Percentiles rank a stretch among this genome's conserved stretches.
Conservation (phyloP, 176 grass and related monocot genomes). For the Elaeis guineensis region DNA sequence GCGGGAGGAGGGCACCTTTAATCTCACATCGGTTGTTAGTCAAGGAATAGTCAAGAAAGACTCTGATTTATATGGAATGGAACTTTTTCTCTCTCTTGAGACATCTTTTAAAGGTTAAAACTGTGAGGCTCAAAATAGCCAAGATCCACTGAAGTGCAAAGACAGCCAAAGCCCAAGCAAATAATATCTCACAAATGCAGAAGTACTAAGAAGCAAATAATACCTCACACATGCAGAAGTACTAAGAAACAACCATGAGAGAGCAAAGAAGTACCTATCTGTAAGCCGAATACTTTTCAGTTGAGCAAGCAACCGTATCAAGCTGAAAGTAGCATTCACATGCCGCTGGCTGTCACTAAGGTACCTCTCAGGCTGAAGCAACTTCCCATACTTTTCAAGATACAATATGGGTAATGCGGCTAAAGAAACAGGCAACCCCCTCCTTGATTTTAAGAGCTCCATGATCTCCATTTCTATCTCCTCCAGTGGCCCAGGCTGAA, state of each 20-base stretch:
- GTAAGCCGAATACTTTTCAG: constrained; percentile 26
- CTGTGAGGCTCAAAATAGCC: too few species aligned
- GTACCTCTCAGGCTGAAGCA: constrained; percentile 22
- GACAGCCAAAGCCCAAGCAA: too few species aligned
- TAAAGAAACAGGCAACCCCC: constrained; percentile 30
- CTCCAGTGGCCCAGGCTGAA: constrained; percentile 21
- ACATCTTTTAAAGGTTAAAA: too few species aligned
- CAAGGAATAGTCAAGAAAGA: too few species aligned
- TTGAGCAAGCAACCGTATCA: constrained; percentile 27
- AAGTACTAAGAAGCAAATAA: too few species aligned
- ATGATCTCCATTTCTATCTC: constrained; percentile 51
- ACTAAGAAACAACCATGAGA: not conserved
- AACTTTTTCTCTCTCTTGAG: too few species aligned
- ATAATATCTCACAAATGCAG: too few species aligned
- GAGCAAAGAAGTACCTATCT: constrained; percentile 23
- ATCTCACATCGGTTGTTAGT: too few species aligned
- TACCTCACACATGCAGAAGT: too few species aligned
- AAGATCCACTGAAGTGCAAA: too few species aligned
- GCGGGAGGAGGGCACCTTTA: too few species aligned
- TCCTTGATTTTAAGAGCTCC: constrained; percentile 21
- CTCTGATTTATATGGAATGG: too few species aligned
- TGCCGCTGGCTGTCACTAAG: constrained; percentile 33
- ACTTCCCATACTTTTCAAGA: constrained; percentile 21
- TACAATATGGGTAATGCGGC: constrained; percentile 31
- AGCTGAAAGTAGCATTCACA: constrained; percentile 22